Evolutionary conservation across 305 asterid genomes (phyloP), one percentile per base, ranked within the genome.

Genomic region (Fraxinus dipetala): DNA sequence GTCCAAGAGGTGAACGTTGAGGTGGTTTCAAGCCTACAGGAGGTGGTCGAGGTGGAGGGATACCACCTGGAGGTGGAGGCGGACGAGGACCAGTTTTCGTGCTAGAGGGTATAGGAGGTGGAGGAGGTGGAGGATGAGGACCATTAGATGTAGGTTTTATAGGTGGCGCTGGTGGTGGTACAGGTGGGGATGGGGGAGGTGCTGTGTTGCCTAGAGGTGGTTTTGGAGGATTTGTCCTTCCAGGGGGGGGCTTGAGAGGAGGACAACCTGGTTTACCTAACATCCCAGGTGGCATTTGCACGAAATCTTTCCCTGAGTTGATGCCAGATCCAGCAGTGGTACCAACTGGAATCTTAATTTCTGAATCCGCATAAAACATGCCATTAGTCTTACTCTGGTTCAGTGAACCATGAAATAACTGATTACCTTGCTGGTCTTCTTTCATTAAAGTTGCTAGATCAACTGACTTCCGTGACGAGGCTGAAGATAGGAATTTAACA

Each of bases 231-330:
- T 9, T 61, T 34, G 13, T 65, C 82, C 88, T 84, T 31, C 92
- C 91, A 78, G 92, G 92, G 8, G 92, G 92, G 78, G 89, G 91
- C 85, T 87, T 89, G 83, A 89, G 84, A 7, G 89, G 87, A 83
- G 87, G 89, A 73, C 85, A 36, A 56, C 90, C 87, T 65, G 81
- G 65, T 69, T 75, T 76, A 75, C 77, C 90, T 1, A 14, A 32
- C 45, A 24, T 76, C 35, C 78, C 77, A 81, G 84, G 83, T 3
- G 83, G 70, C 45, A 77, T 14, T 74, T 72, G 80, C 20, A 36
- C 7, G 30, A 81, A 73, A 76, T 59, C 73, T 43, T 75, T 85
- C 11, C 78, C 48, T 81, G 82, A 75, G 73, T 48, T 32, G 76
- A 77, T 78, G 76, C 54, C 84, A 75, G 79, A 77, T 75, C 84